Conservation (phyloP, 495 filamentous ascomycete species). For the Saxophila tyrrhenica region DNA sequence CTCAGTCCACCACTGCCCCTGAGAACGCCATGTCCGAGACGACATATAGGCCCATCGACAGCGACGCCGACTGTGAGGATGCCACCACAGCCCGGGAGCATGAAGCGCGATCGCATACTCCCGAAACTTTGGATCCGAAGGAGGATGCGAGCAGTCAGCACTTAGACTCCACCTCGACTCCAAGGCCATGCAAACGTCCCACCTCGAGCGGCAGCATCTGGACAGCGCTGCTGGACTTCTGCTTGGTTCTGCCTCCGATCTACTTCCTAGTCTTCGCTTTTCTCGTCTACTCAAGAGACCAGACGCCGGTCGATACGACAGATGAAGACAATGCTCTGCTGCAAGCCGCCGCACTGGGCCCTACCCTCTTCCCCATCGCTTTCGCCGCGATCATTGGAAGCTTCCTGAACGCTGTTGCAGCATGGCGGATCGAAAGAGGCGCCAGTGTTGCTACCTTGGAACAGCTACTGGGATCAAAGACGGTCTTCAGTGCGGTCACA, state of each 20-base stretch:
- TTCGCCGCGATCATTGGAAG: not conserved
- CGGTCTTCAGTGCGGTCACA: not conserved
- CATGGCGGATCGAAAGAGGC: not conserved
- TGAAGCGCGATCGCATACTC: too few species aligned
- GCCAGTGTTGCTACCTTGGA: not conserved
- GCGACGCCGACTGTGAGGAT: too few species aligned
- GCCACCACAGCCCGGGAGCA: too few species aligned
- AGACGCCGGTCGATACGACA: not conserved
- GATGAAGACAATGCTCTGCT: not conserved
- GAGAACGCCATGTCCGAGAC: too few species aligned
- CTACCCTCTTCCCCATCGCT: not conserved
- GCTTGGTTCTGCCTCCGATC: not conserved
- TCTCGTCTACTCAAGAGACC: not conserved
- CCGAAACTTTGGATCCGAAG: too few species aligned
- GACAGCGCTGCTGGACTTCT: not conserved
- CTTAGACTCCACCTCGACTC: too few species aligned
- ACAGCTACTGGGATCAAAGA: not conserved
- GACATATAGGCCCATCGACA: too few species aligned
- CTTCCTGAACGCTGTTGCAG: not conserved
- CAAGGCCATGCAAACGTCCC: too few species aligned
- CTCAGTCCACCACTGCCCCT: too few species aligned
- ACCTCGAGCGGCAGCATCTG: too few species aligned
- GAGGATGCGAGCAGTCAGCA: too few species aligned
- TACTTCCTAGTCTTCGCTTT: not conserved
- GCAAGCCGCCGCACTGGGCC: not conserved